Evolutionary conservation across 805 yeast genomes (phyloP).

Genomic region (Deakozyma indianensis): DNA sequence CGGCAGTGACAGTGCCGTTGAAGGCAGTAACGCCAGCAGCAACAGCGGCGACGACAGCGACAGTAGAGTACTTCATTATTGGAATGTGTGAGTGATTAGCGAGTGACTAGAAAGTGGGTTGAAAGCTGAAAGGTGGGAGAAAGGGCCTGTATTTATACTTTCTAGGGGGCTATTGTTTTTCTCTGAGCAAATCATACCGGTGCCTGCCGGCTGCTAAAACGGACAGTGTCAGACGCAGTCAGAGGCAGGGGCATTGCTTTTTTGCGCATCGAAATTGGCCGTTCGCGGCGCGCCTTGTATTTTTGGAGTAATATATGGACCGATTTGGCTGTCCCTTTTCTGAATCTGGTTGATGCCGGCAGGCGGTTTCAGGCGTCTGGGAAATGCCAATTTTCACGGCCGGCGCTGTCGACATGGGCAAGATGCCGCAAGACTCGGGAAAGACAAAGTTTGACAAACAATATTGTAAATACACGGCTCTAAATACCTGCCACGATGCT

Average conservation of each 20-base stretch:
- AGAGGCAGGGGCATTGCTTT: background rate
- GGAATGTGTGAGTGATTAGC: background rate
- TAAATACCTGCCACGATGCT: no score
- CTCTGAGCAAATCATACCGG: background rate
- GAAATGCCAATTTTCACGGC: no score
- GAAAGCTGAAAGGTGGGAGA: background rate
- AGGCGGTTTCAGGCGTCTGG: background rate
- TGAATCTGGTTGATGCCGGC: background rate
- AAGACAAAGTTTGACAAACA: no score
- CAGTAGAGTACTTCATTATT: constrained; percentile 10
- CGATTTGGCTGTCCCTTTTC: background rate
- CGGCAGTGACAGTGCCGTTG: constrained; percentile 1
- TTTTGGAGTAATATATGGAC: background rate
- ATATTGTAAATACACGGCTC: no score
- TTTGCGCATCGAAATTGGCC: background rate
- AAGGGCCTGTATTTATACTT: constrained; percentile 1
- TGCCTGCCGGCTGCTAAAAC: background rate
- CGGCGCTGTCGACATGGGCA: no score
- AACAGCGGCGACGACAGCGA: constrained; percentile 4
- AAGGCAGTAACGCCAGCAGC: constrained; percentile 3
- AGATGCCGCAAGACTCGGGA: no score
- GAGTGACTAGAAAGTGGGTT: background rate
- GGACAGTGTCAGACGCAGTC: no score
- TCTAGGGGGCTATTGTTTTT: background rate
- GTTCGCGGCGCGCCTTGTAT: background rate